Percentiles rank a stretch among this genome's conserved stretches.
phyloP scores from a whole-genome alignment of 140 eudicot species.

The Ambrosia hybrid region DNA sequence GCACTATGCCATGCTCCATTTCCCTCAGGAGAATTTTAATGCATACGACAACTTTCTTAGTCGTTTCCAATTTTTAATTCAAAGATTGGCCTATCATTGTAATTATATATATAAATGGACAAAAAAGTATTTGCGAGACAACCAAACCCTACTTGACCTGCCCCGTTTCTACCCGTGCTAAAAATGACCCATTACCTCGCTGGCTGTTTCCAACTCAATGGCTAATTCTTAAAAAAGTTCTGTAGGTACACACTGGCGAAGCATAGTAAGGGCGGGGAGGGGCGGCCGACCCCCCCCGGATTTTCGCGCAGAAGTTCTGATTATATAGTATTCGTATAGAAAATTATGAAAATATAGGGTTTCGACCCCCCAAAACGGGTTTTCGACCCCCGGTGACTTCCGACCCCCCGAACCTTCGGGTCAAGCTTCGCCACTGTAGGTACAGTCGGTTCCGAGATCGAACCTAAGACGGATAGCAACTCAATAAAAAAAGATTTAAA shows the following conservation, averaged over 20 bases:
- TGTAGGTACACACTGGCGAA: conserved; percentile 37
- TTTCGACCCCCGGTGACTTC: no score
- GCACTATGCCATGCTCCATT: conserved; percentile 6
- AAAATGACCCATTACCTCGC: background rate
- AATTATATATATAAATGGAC: background rate
- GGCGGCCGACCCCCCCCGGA: no score
- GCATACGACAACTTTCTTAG: background rate
- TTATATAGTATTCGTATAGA: no score
- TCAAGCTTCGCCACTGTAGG: no score
- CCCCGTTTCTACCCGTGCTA: background rate
- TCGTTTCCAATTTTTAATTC: background rate
- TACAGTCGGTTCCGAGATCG: no score
- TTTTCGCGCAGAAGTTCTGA: no score
- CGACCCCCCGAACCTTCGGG: no score
- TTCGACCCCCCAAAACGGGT: no score
- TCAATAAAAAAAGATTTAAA: no score
- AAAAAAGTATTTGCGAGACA: background rate
- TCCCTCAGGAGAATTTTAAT: background rate
- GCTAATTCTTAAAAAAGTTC: conserved; percentile 59
- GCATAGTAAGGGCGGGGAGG: no score
- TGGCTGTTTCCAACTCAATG: background rate
- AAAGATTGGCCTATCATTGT: background rate
- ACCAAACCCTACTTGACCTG: background rate
- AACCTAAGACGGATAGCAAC: no score
- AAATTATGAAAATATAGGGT: no score